phyloP scores from a whole-genome alignment of 2,329 filamentous ascomycete genomes.

The Botrytis squamosa region DNA sequence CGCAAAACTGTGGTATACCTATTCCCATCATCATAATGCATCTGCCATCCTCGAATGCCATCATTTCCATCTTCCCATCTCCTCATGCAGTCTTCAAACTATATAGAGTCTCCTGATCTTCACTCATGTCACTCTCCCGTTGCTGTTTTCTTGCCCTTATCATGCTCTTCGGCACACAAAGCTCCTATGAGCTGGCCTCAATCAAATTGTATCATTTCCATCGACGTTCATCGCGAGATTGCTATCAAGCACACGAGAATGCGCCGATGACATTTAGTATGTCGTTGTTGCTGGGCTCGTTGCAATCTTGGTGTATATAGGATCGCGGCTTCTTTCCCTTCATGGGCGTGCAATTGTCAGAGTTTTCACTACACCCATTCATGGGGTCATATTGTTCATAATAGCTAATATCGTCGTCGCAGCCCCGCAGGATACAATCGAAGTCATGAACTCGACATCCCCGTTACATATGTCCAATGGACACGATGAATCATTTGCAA shows the following conservation, averaged over 20 bases:
- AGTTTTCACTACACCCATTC: slow-evolving; percentile 27
- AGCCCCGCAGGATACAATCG: slow-evolving; percentile 58
- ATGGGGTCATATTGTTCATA: slow-evolving; percentile 27
- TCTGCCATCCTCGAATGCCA: slow-evolving; percentile 29
- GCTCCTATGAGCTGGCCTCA: slow-evolving; percentile 27
- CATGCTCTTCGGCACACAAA: slow-evolving; percentile 21
- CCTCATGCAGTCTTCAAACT: slow-evolving; percentile 23
- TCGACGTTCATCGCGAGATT: slow-evolving; percentile 33
- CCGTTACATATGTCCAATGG: slow-evolving; percentile 66
- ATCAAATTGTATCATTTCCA: slow-evolving; percentile 31
- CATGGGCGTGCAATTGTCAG: slow-evolving; percentile 26
- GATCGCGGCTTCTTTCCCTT: slow-evolving; percentile 33
- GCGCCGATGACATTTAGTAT: slow-evolving; percentile 34
- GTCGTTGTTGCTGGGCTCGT: slow-evolving; percentile 19
- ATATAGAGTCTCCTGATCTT: slow-evolving; percentile 17
- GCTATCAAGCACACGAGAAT: slow-evolving; percentile 32
- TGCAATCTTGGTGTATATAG: slow-evolving; percentile 25
- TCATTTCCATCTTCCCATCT: slow-evolving; percentile 27
- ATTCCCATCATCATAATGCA: slow-evolving; percentile 30
- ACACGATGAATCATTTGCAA: slow-evolving; percentile 56
- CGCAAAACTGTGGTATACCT: slow-evolving; percentile 7
- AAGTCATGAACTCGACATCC: slow-evolving; percentile 61
- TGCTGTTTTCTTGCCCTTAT: slow-evolving; percentile 1
- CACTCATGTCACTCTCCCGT: slow-evolving; percentile 12
- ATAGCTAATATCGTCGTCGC: slow-evolving; percentile 50